phyloP scores from a whole-genome alignment of 208 protist species.

The Wallacemonas sp. region DNA sequence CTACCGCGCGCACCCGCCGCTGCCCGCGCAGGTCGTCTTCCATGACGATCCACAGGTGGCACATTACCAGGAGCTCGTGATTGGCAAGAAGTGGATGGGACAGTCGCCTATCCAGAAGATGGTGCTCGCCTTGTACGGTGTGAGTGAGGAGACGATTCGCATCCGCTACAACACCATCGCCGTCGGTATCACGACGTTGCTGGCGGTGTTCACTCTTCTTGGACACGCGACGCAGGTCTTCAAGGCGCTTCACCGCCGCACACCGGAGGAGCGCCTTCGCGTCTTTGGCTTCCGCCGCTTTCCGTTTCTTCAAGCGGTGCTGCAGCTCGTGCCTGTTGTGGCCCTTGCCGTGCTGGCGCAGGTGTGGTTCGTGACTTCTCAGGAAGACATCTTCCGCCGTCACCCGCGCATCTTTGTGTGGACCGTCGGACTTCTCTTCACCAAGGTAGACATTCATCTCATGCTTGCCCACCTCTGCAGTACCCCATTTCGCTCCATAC shows the following conservation, averaged over 20 bases:
- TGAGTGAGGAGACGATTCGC: conserved; percentile 30
- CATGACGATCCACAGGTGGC: conserved; percentile 15
- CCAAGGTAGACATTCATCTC: conserved; percentile 76
- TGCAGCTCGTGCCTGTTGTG: conserved; percentile 53
- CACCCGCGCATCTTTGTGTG: conserved; percentile 84
- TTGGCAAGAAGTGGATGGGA: conserved; percentile 37
- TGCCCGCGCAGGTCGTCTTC: conserved; percentile 28
- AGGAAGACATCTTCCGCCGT: conserved; percentile 67
- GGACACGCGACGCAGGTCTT: conserved; percentile 76
- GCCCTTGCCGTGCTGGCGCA: conserved; percentile 53
- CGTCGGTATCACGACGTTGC: conserved; percentile 41
- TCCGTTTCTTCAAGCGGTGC: conserved; percentile 66
- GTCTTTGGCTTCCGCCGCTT: conserved; percentile 20
- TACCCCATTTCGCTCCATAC: conserved; percentile 50
- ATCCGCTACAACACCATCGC: conserved; percentile 76
- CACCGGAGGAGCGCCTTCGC: conserved; percentile 4
- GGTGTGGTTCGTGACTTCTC: conserved; percentile 66
- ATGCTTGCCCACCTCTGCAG: conserved; percentile 82
- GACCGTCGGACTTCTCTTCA: conserved; percentile 81
- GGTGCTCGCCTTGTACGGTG: conserved; percentile 60
- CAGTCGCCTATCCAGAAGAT: conserved; percentile 52
- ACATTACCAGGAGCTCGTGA: conserved; percentile 16
- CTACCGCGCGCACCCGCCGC: conserved; percentile 41
- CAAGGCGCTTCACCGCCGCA: conserved; percentile 34
- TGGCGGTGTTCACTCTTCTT: conserved; percentile 40